A percentile compares a stretch with the other conserved stretches of the same genome.
Conservation (phyloP, 2,329 filamentous ascomycete species). For the Fusarium sp. region DNA sequence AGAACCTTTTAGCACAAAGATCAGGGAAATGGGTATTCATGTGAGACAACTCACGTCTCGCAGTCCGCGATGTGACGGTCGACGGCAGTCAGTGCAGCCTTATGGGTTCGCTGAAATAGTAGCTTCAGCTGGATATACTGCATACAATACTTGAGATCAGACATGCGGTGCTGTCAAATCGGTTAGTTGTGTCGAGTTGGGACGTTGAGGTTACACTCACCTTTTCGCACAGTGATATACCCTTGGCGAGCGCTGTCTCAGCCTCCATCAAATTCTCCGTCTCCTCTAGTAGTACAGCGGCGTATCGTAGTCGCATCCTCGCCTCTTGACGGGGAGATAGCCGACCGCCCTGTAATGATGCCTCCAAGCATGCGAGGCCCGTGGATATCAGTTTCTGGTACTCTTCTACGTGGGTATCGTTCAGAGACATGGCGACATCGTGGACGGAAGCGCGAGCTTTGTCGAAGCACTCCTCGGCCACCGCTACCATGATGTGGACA, state of each 20-base stretch:
- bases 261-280: conserved; percentile 81
- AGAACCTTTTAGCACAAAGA: conserved; percentile 18
- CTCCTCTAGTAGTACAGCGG: conserved; percentile 77
- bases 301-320: conserved; percentile 76
- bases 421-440: conserved; percentile 55
- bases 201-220: conserved; percentile 49
- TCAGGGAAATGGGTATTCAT: not conserved
- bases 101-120: conserved; percentile 76
- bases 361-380: conserved; percentile 78
- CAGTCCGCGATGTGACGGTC: conserved; percentile 77
- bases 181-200: conserved; percentile 42
- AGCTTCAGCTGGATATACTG: conserved; percentile 79
- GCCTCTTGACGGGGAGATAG: conserved; percentile 76
- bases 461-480: conserved; percentile 81
- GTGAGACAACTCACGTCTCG: conserved; percentile 63
- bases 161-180: conserved; percentile 51
- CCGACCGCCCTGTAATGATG: conserved; percentile 71
- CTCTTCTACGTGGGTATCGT: conserved; percentile 63
- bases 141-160: conserved; percentile 81
- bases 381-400: conserved; percentile 81
- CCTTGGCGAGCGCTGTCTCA: conserved; percentile 78
- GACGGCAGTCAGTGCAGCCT: conserved; percentile 78
- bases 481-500: conserved; percentile 72
- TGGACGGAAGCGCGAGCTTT: conserved; percentile 71
- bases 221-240: conserved; percentile 76